Percentiles rank a stretch among this genome's conserved stretches.
Evolutionary conservation across 345 rosid species (phyloP).

Genomic region (Pistacia vera): DNA sequence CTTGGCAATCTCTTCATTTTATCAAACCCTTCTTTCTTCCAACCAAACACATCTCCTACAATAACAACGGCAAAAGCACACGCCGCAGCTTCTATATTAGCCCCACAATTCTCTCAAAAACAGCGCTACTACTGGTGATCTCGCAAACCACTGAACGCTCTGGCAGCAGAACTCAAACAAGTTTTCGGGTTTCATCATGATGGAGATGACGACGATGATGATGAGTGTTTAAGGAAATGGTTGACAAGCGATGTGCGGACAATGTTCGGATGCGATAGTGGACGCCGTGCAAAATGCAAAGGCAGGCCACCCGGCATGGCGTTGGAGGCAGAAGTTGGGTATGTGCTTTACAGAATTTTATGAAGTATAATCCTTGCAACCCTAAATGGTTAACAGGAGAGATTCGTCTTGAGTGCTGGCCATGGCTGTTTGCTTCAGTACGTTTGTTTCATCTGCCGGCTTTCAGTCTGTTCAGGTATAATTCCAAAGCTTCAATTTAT

Average conservation of each 20-base stretch:
- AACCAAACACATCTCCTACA: neutral
- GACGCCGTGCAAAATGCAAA: slow-evolving; percentile 43
- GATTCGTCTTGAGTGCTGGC: slow-evolving; percentile 47
- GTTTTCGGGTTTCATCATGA: slow-evolving; percentile 12
- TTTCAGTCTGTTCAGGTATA: slow-evolving; percentile 34
- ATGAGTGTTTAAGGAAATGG: slow-evolving; percentile 14
- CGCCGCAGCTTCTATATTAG: neutral
- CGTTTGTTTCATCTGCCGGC: slow-evolving; percentile 45
- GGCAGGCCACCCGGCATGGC: slow-evolving; percentile 44
- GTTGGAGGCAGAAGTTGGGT: slow-evolving; percentile 37
- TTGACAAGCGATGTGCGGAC: slow-evolving; percentile 35
- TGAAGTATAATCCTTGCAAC: slow-evolving; percentile 35
- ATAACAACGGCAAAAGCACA: neutral
- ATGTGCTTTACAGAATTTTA: slow-evolving; percentile 29
- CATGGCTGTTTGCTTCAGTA: slow-evolving; percentile 49
- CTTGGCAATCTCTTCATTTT: slow-evolving; percentile 24
- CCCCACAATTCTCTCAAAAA: slow-evolving; percentile 1
- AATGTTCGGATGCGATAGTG: slow-evolving; percentile 35
- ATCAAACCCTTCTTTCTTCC: slow-evolving; percentile 7
- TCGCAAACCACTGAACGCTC: slow-evolving; percentile 13
- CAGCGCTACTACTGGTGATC: neutral
- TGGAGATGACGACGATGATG: slow-evolving; percentile 16
- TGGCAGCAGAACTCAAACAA: slow-evolving; percentile 25
- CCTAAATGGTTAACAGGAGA: slow-evolving; percentile 43
- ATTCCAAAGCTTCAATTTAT: too few species aligned